These are phyloP conservation scores for Schizonepeta tenuifolia DNA, from an alignment of 257 asterid genomes.

Conservation along the genomic window DNA sequence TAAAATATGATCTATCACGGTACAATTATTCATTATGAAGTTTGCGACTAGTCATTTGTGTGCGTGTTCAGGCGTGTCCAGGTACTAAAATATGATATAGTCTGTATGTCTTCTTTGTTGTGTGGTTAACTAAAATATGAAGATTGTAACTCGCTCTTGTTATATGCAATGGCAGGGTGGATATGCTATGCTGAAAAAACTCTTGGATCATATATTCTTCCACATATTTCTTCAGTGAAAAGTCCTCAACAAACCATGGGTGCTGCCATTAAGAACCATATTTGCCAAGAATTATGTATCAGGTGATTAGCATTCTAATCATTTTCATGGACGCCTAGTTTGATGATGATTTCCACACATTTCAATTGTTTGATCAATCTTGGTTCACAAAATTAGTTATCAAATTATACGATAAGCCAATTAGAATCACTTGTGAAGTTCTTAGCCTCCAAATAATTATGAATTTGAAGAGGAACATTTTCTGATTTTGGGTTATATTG, in stretches of 20 bases:
- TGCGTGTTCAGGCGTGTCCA: conserved; percentile 84
- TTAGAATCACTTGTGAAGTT: background rate
- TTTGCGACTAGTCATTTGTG: background rate
- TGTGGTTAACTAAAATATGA: too few species aligned
- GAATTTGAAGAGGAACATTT: conserved; percentile 15
- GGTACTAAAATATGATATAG: conserved; percentile 46
- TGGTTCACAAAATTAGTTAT: background rate
- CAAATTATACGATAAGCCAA: too few species aligned
- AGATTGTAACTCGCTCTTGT: background rate
- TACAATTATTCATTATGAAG: too few species aligned
- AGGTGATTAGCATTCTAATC: conserved; percentile 71
- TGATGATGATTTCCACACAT: conserved; percentile 2
- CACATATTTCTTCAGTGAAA: conserved; percentile 92
- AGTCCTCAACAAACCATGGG: conserved; percentile 98
- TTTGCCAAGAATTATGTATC: conserved; percentile 57
- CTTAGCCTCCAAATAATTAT: conserved; percentile 3
- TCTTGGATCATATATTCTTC: conserved; percentile 90
- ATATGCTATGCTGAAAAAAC: conserved; percentile 98
- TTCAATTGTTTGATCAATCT: conserved; percentile 11
- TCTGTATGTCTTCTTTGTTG: background rate
- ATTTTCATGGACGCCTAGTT: too few species aligned
- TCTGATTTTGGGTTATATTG: conserved; percentile 33
- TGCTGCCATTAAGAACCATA: conserved; percentile 69
- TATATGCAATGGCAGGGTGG: conserved; percentile 74
- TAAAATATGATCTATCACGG: background rate